Evolutionary conservation across 345 rosid genomes (phyloP).

Genomic region (Alliaria petiolata): DNA sequence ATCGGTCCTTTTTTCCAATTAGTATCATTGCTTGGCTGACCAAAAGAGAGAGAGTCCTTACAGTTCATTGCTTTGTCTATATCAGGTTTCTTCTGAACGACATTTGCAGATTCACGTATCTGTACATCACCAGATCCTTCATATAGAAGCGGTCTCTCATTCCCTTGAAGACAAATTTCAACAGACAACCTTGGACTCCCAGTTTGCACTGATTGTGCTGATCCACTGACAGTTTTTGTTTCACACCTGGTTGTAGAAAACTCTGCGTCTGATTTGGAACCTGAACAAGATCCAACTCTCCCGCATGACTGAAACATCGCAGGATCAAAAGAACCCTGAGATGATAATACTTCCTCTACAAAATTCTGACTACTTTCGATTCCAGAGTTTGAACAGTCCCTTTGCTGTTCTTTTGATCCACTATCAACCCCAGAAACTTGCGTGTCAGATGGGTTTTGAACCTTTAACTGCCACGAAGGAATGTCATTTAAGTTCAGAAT

Average conservation of each 20-base stretch:
- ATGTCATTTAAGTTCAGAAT: conserved; percentile 33
- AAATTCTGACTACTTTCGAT: conserved; percentile 45
- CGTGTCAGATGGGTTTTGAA: conserved; percentile 28
- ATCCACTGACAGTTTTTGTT: conserved; percentile 30
- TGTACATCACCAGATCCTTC: conserved; percentile 26
- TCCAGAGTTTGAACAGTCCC: conserved; percentile 34
- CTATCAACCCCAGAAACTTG: conserved; percentile 38
- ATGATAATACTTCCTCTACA: conserved; percentile 70
- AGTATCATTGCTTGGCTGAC: conserved; percentile 31
- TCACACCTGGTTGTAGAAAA: conserved; percentile 43
- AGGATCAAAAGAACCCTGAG: conserved; percentile 65
- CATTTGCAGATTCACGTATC: conserved; percentile 32
- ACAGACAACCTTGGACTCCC: conserved; percentile 38
- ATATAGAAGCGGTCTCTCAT: conserved; percentile 33
- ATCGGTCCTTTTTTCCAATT: conserved; percentile 20
- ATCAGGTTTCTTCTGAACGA: conserved; percentile 30
- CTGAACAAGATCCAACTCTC: conserved; percentile 48
- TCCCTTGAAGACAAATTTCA: conserved; percentile 34
- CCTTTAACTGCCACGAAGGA: conserved; percentile 42
- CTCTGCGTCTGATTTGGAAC: conserved; percentile 67
- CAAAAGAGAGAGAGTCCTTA: conserved; percentile 33
- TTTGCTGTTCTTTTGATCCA: conserved; percentile 38
- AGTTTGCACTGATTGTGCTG: conserved; percentile 30
- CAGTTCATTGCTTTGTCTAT: conserved; percentile 25
- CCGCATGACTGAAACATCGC: conserved; percentile 41